Percentiles rank a stretch among this genome's conserved stretches.
Conservation (phyloP, 2,329 filamentous ascomycete genomes). For the Neocatenulostroma microsporum region DNA sequence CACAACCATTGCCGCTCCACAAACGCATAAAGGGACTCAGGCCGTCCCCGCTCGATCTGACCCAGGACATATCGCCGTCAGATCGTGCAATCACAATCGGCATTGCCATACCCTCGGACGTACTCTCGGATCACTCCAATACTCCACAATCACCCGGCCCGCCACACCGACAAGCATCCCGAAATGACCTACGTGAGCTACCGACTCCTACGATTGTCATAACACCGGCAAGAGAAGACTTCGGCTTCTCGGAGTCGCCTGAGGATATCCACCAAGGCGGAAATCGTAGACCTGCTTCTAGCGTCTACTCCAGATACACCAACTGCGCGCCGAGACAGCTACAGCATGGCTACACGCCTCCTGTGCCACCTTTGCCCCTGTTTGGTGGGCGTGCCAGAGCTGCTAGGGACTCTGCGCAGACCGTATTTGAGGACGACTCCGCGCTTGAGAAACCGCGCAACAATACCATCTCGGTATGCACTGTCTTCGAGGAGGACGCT, state of each 20-base stretch:
- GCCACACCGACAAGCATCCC: too few species aligned
- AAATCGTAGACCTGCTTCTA: conserved; percentile 44
- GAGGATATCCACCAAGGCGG: conserved; percentile 38
- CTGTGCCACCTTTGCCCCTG: conserved; percentile 52
- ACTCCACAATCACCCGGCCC: conserved; percentile 11
- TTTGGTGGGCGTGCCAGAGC: conserved; percentile 15
- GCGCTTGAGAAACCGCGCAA: conserved; percentile 14
- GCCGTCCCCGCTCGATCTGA: conserved; percentile 23
- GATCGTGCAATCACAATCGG: conserved; percentile 68
- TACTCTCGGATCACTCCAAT: conserved; percentile 38
- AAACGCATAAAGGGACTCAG: conserved; percentile 21
- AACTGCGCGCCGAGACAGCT: conserved; percentile 19
- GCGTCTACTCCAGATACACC: conserved; percentile 54
- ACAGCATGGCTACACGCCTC: conserved; percentile 41
- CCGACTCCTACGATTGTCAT: conserved; percentile 46
- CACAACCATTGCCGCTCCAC: conserved; percentile 10
- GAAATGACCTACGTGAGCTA: too few species aligned
- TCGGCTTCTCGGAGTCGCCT: conserved; percentile 56
- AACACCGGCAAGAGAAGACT: conserved; percentile 44
- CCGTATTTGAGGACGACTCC: not conserved
- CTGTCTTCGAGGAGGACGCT: conserved; percentile 38
- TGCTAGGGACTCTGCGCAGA: conserved; percentile 27
- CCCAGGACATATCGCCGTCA: conserved; percentile 54
- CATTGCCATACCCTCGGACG: conserved; percentile 54
- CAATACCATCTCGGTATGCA: conserved; percentile 3